Percentiles rank a stretch among this genome's conserved stretches.
These are phyloP conservation scores for Haberlea rhodopensis DNA, from an alignment of 257 asterid genomes.

Conservation along the genomic window DNA sequence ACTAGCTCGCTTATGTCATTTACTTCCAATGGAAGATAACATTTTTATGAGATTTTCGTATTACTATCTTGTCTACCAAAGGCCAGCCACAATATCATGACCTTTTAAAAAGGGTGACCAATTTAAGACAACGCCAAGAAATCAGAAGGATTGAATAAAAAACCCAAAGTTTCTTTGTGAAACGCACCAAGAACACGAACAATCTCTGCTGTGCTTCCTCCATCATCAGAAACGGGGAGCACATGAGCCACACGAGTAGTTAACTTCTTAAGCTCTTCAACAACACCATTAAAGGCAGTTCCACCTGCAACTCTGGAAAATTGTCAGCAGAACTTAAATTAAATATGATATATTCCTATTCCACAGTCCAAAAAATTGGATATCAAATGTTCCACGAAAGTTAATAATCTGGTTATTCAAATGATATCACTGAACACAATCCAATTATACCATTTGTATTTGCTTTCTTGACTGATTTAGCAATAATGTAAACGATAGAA, in stretches of 20 bases:
- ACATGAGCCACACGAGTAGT: constrained; percentile 90
- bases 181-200: constrained; percentile 93
- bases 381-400: neutral
- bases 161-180: constrained; percentile 6
- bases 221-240: constrained; percentile 98
- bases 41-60: neutral
- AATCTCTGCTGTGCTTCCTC: constrained; percentile 99
- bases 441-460: neutral
- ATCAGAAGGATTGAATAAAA: constrained; percentile 18
- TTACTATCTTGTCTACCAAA: constrained; percentile 4
- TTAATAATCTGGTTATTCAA: neutral
- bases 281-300: constrained; percentile 96
- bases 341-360: constrained; percentile 1
- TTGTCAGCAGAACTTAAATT: constrained; percentile 16
- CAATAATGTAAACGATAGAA: neutral
- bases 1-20: constrained; percentile 2
- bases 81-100: neutral
- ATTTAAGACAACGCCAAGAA: constrained; percentile 3
- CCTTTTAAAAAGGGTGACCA: neutral
- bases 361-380: neutral
- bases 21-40: neutral
- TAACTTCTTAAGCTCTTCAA: constrained; percentile 86
- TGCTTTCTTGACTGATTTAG: constrained; percentile 6
- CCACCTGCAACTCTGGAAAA: constrained; percentile 66
- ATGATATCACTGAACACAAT: neutral